A percentile compares a stretch with the other conserved stretches of the same genome.
These are phyloP conservation scores for Fragaria nilgerrensis DNA, from an alignment of 306 rosid genomes.

Conservation along the genomic window DNA sequence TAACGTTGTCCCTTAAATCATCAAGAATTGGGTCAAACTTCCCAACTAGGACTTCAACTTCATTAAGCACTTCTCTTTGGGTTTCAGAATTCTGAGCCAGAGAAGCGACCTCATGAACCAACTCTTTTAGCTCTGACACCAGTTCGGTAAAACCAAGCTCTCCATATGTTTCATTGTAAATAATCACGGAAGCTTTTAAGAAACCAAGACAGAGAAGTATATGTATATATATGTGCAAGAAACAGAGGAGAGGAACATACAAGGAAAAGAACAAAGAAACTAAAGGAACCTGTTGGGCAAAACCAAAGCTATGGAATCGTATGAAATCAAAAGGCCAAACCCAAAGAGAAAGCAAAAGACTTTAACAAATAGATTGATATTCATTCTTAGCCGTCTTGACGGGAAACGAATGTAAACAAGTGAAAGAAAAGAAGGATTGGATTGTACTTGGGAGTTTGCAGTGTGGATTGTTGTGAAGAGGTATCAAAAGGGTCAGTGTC, in stretches of 20 bases:
- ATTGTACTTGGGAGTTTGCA: conserved; percentile 21
- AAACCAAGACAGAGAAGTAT: not conserved
- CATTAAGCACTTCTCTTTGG: conserved; percentile 41
- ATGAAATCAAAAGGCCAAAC: not conserved
- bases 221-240: too few relatives aligned
- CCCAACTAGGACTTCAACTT: conserved; percentile 53
- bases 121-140: conserved; percentile 37
- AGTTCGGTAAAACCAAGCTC: conserved; percentile 35
- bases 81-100: conserved; percentile 42
- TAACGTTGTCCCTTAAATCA: conserved; percentile 46
- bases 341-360: conserved; percentile 11
- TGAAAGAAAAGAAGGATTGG: not conserved
- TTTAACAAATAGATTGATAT: not conserved
- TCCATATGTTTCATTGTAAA: conserved; percentile 32
- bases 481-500: conserved; percentile 43
- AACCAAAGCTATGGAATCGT: not conserved
- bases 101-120: conserved; percentile 53
- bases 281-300: conserved; percentile 4
- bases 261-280: conserved; percentile 2
- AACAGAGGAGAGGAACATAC: not conserved
- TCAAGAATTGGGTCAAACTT: conserved; percentile 52
- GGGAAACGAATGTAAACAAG: conserved; percentile 5
- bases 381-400: conserved; percentile 17
- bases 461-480: conserved; percentile 33
- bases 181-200: not conserved